Percentiles rank a stretch among this genome's conserved stretches.
Evolutionary conservation across 768 basidiomycete genomes (phyloP).

Genomic region (Agaricus blazei): DNA sequence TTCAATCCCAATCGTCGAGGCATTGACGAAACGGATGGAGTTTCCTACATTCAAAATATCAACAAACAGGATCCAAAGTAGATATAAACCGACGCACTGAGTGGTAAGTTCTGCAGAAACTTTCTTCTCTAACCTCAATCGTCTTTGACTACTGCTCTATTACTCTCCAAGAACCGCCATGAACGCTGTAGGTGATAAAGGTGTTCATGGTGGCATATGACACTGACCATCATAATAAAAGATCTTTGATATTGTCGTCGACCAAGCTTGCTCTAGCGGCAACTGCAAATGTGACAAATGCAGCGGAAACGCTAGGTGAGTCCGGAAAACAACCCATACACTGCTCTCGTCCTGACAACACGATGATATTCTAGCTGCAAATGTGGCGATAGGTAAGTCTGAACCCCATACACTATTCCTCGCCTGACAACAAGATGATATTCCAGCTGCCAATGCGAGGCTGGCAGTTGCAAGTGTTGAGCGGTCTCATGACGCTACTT

Average conservation of each 20-base stretch:
- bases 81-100: conserved; percentile 6
- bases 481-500: neutral
- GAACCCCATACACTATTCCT: too few species aligned
- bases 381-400: too few species aligned
- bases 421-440: too few species aligned
- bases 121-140: conserved; percentile 5
- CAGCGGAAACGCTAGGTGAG: neutral
- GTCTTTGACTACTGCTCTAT: conserved; percentile 3
- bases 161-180: conserved; percentile 4
- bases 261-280: conserved; percentile 40
- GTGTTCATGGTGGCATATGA: conserved; percentile 11
- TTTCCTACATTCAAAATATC: conserved; percentile 11
- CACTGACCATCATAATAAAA: conserved; percentile 13
- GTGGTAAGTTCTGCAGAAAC: neutral
- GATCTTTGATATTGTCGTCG: conserved; percentile 37
- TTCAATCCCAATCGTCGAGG: too few species aligned
- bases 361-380: conserved; percentile 35
- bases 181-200: conserved; percentile 10
- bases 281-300: neutral
- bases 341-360: neutral
- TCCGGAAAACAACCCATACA: too few species aligned
- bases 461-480: conserved; percentile 65
- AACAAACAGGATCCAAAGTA: conserved; percentile 11
- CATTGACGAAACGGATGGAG: too few species aligned
- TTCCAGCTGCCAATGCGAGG: conserved; percentile 33